Evolutionary conservation across 75 land plant genomes (phyloP).

Genomic region (Gnetum montanum): DNA sequence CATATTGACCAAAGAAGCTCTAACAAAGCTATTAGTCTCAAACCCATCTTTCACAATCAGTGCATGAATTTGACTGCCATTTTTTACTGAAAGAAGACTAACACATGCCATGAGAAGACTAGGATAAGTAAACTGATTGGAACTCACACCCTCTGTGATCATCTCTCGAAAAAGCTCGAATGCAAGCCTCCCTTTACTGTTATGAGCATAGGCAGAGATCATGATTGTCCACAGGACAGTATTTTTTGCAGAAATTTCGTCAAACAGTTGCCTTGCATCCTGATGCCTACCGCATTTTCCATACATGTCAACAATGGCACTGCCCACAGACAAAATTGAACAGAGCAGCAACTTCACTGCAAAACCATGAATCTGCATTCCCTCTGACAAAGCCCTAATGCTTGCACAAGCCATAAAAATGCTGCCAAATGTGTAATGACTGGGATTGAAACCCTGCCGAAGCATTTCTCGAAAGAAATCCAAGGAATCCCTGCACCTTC

Average conservation of each 20-base stretch:
- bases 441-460: constrained; percentile 11
- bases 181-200: too few species aligned
- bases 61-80: constrained; percentile 39
- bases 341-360: too few species aligned
- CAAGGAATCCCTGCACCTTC: constrained; percentile 16
- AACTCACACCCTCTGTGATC: not conserved
- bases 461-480: constrained; percentile 27
- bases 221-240: constrained; percentile 38
- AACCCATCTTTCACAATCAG: constrained; percentile 19
- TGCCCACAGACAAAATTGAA: constrained; percentile 22
- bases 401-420: constrained; percentile 16
- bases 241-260: constrained; percentile 19
- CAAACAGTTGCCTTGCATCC: constrained; percentile 27
- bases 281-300: constrained; percentile 25
- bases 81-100: constrained; percentile 3
- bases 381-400: constrained; percentile 12
- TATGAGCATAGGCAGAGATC: constrained; percentile 28
- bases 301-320: constrained; percentile 37
- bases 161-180: too few species aligned
- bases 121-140: constrained; percentile 28
- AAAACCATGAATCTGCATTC: constrained; percentile 23
- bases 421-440: constrained; percentile 22
- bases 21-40: constrained; percentile 26
- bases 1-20: constrained; percentile 46
- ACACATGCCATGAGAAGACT: constrained; percentile 41